These are phyloP conservation scores for Diaporthe aspalathi DNA, from an alignment of 2,329 filamentous ascomycete species.

Conservation along the genomic window DNA sequence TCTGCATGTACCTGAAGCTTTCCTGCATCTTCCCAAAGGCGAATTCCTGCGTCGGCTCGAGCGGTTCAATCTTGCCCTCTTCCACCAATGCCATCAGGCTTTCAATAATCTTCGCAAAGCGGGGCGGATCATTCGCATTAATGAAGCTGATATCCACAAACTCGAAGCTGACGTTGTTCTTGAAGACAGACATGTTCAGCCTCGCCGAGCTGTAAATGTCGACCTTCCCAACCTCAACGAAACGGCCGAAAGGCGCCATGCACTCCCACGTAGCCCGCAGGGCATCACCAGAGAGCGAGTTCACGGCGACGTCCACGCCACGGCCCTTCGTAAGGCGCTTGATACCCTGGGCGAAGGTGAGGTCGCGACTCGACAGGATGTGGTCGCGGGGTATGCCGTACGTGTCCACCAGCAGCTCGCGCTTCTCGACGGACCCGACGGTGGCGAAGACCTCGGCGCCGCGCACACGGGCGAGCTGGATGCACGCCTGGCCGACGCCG, in stretches of 20 bases:
- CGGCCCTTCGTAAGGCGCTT: constrained; percentile 10
- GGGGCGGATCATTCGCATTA: neutral
- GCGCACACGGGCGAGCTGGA: neutral
- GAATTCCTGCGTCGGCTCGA: neutral
- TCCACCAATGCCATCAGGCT: neutral
- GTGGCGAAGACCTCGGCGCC: constrained; percentile 2
- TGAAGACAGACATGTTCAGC: constrained; percentile 57
- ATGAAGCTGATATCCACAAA: constrained; percentile 6
- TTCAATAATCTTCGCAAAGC: neutral
- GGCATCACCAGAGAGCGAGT: constrained; percentile 40
- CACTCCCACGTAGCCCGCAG: constrained; percentile 54
- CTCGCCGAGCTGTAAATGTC: constrained; percentile 45
- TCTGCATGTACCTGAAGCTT: constrained; percentile 5
- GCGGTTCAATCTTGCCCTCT: neutral
- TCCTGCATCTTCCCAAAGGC: neutral
- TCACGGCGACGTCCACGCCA: constrained; percentile 33
- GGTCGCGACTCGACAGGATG: neutral
- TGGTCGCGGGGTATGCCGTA: neutral
- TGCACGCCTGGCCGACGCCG: neutral
- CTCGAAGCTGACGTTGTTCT: constrained; percentile 35
- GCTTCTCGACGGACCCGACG: neutral
- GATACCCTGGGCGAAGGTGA: constrained; percentile 2
- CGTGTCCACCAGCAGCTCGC: neutral
- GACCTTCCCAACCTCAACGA: constrained; percentile 47
- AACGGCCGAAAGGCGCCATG: constrained; percentile 45